Percentiles rank a stretch among this genome's conserved stretches.
Evolutionary conservation across 2,329 filamentous ascomycete species (phyloP).

Genomic region (Stylonectria norvegica): DNA sequence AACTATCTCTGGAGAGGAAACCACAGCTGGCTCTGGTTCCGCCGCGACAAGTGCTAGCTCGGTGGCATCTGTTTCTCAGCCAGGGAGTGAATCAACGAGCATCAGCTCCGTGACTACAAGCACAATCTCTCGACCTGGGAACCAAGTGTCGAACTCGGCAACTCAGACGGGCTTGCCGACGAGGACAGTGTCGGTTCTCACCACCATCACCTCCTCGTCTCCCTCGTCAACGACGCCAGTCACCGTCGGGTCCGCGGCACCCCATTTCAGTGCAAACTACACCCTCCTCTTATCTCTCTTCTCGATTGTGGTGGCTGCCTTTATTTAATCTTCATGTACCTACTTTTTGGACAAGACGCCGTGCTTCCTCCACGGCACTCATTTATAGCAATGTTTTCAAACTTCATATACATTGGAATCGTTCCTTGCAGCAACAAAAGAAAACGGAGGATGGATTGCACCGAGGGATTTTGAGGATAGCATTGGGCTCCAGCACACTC

Average conservation of each 20-base stretch:
- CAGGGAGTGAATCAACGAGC: no score
- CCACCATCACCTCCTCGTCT: neutral
- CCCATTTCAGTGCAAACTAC: conserved; percentile 16
- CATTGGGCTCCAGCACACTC: conserved; percentile 21
- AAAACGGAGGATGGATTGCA: conserved; percentile 6
- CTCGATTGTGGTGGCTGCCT: conserved; percentile 18
- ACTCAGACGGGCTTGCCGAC: neutral
- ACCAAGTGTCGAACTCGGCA: conserved; percentile 1
- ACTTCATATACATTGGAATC: conserved; percentile 14
- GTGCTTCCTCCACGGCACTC: conserved; percentile 23
- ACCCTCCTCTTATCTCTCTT: conserved; percentile 18
- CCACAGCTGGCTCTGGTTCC: conserved; percentile 1
- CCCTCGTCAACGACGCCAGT: conserved; percentile 14
- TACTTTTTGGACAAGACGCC: conserved; percentile 3
- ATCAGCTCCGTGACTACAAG: no score
- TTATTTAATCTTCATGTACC: conserved; percentile 19
- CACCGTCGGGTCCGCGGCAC: conserved; percentile 15
- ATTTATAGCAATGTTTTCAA: conserved; percentile 17
- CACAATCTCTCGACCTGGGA: neutral
- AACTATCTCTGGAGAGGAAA: no score
- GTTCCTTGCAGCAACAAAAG: conserved; percentile 18
- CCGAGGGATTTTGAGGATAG: conserved; percentile 2
- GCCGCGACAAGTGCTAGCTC: no score
- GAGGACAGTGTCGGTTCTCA: neutral
- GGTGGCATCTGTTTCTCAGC: no score